Base-by-base conservation (phyloP, 768 basidiomycete species). In the Amanita inopinata region DNA sequence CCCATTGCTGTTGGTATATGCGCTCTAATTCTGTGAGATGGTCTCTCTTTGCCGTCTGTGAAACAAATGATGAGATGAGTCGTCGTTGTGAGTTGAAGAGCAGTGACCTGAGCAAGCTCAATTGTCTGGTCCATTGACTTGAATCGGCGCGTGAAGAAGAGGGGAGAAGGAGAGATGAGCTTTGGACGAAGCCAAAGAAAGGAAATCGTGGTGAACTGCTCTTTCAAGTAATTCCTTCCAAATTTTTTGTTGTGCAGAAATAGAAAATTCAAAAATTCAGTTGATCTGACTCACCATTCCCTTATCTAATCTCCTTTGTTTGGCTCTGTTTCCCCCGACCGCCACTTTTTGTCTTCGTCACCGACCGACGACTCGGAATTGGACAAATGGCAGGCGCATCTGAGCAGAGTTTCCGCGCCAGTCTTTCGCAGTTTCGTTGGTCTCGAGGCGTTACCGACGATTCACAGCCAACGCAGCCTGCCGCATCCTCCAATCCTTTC, bases 1-100 rank as follows among this genome's bases (percentile, higher is more conserved):
- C 68, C 96, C 96, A 99, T 55, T 72, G 69, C 47, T 73, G 62
- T 63, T 97, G 94, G 51, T 89, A 90, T 60, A 79, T 73, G 54
- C 78, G 74, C 63, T 98, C 96, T 45, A 98, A 67, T 15, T 72
- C 70, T 56, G 76, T 83, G 40, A 99, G 64, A 53, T 81, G 68
- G 66, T 99, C 96, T 59, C 96, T 77, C 61, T 98, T 99, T 54
- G 74, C 87, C 11, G 94, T 98, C 90, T 97, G 61, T n/a, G 42
- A 14, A 30, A 2, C 15, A 33, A n/a, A 38, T 23, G 30, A 35
- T 31, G 30, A 17, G 23, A 20, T 24, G 15, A 31, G 40, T 15
- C 19, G n/a, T 38, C 9, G n/a, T 19, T 3, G 17, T 2, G 20
- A 18, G 5, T 40, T 27, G 33, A 37, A 17, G 2, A 11, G 23